Evolutionary conservation across 2,329 filamentous ascomycete genomes (phyloP).

Genomic region (Simplicillium aogashimaense): DNA sequence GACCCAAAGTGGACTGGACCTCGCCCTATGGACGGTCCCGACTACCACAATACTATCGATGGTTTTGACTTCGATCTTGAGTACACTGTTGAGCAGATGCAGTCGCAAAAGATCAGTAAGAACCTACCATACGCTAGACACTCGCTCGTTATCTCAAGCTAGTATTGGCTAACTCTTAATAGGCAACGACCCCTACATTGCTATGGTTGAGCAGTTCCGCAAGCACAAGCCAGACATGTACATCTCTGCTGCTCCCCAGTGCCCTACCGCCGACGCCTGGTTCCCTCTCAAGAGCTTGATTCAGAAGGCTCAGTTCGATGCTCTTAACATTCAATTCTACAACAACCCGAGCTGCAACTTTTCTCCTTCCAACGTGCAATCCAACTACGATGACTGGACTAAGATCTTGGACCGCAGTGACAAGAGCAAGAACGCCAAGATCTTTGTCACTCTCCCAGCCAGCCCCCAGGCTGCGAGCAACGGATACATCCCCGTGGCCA

Average conservation of each 20-base stretch:
- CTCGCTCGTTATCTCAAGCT: not conserved
- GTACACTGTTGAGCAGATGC: not conserved
- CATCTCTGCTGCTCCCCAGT: slow-evolving; percentile 24
- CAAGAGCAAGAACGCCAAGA: slow-evolving; percentile 17
- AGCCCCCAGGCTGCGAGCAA: slow-evolving; percentile 13
- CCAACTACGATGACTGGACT: slow-evolving; percentile 22
- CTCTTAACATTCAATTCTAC: slow-evolving; percentile 25
- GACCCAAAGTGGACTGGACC: slow-evolving; percentile 10
- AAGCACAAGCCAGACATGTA: slow-evolving; percentile 10
- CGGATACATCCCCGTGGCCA: slow-evolving; percentile 12
- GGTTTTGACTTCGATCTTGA: slow-evolving; percentile 18
- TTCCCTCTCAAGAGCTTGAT: slow-evolving; percentile 14
- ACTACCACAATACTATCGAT: slow-evolving; percentile 11
- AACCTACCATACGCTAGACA: not conserved
- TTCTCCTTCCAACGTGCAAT: slow-evolving; percentile 14
- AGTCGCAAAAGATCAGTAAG: slow-evolving; percentile 8
- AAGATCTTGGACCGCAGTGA: slow-evolving; percentile 13
- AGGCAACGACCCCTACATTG: slow-evolving; percentile 11
- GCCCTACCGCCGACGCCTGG: slow-evolving; percentile 11
- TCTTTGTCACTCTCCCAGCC: slow-evolving; percentile 23
- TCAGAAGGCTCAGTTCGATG: slow-evolving; percentile 20
- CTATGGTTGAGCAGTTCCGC: slow-evolving; percentile 12
- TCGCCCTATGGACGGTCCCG: slow-evolving; percentile 12
- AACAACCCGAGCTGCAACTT: slow-evolving; percentile 20
- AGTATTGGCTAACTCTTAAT: not conserved